A percentile compares a stretch with the other conserved stretches of the same genome.
These are phyloP conservation scores for Fraxinus cuspidata DNA, from an alignment of 257 asterid species.

Conservation along the genomic window DNA sequence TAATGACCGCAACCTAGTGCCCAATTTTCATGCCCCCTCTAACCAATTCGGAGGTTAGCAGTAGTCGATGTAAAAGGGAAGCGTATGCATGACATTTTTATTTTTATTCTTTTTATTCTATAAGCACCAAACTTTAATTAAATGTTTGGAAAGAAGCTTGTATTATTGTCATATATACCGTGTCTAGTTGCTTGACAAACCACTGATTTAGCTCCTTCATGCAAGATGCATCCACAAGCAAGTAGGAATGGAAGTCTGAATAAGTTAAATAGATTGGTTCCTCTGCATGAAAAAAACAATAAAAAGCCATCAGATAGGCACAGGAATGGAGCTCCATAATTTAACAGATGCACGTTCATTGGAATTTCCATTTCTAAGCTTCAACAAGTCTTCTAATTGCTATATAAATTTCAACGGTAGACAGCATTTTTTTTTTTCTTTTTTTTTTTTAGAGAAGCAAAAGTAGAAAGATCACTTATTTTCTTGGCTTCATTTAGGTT, in stretches of 20 bases:
- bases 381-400: not conserved
- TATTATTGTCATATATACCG: constrained; percentile 49
- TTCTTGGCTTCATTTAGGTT: not conserved
- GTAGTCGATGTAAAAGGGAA: not conserved
- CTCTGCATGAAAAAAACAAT: constrained; percentile 49
- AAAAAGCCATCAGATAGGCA: constrained; percentile 10
- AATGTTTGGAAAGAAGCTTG: not conserved
- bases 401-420: not conserved
- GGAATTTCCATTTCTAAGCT: constrained; percentile 1
- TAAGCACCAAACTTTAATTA: constrained; percentile 9
- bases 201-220: constrained; percentile 90
- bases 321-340: constrained; percentile 16
- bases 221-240: constrained; percentile 77
- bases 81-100: not conserved
- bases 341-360: constrained; percentile 22
- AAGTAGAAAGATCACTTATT: not conserved
- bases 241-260: constrained; percentile 80
- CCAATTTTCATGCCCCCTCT: not conserved
- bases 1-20: constrained; percentile 9
- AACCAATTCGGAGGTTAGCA: constrained; percentile 9
- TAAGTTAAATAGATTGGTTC: constrained; percentile 87
- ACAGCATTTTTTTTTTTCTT: not conserved
- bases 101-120: constrained; percentile 9
- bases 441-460: not conserved
- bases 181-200: constrained; percentile 84